Evolutionary conservation across 1,284 basidiomycete species (phyloP).

Genomic region (Boletellus deceptivus): DNA sequence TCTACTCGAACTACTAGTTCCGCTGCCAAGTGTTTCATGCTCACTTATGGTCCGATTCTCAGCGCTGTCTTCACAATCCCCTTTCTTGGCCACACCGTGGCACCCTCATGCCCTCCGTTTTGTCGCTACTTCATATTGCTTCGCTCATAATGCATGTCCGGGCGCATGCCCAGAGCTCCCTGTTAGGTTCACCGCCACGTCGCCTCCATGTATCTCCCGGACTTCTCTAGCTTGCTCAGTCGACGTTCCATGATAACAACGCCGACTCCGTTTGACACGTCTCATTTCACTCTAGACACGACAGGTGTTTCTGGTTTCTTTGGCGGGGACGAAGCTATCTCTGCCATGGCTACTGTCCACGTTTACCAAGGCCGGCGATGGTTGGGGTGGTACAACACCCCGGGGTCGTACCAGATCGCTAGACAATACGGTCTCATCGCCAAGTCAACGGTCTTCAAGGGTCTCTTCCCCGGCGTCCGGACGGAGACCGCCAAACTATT

Average conservation of each 20-base stretch:
- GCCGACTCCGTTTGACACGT: constrained; percentile 10
- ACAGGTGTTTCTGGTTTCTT: constrained; percentile 22
- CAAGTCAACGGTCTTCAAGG: constrained; percentile 25
- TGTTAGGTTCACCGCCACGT: no score
- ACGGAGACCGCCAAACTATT: constrained; percentile 23
- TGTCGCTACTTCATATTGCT: no score
- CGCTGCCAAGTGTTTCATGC: no score
- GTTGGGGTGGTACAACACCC: constrained; percentile 35
- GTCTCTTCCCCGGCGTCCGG: constrained; percentile 27
- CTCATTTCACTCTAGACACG: constrained; percentile 22
- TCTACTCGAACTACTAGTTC: no score
- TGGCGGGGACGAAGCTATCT: constrained; percentile 27
- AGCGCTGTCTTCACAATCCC: no score
- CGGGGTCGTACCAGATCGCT: constrained; percentile 30
- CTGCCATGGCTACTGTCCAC: constrained; percentile 33
- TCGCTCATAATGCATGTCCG: no score
- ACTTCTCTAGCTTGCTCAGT: constrained; percentile 5
- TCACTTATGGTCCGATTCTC: no score
- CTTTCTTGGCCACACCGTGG: no score
- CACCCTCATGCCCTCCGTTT: no score
- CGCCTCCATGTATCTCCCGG: constrained; percentile 13
- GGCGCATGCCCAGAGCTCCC: no score
- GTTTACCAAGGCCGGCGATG: constrained; percentile 25
- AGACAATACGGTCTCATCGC: constrained; percentile 29
- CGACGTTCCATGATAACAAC: constrained; percentile 11